Base-by-base conservation (phyloP, 495 filamentous ascomycete species). In the Cairneyella variabilis region DNA sequence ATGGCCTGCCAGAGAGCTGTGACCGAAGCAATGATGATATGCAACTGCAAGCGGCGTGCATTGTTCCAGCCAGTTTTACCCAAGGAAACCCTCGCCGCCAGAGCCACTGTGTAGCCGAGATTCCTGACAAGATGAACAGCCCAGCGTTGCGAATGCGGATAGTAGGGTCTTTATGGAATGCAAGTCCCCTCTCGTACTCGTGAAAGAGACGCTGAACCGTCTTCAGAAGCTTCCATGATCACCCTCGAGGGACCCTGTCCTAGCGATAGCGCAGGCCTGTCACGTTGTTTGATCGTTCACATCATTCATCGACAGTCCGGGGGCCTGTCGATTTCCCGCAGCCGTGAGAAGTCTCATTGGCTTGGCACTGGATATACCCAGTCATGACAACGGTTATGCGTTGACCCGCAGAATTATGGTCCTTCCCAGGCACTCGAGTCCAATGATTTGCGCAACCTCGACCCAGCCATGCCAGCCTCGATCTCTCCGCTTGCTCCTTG, bases 361-460 rank as follows among this genome's bases (percentile, higher is more conserved):
- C 28, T 45, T 54, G 25, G 23, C 45, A 48, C n/a, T 27, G 38
- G 26, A 3, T 12, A 25, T 47, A 11, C 30, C 50, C 39, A 48
- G 59, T 58, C 51, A 26, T 56, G 48, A 54, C 52, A 62, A 57
- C 59, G 55, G 60, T 51, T 49, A 52, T 62, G 60, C 56, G 60
- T 56, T 53, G 52, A 57, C 56, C 59, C 56, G 59, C 60, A 59
- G 47, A 39, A 49, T 26, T 20, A 47, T 52, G 25, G 30, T 39
- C 48, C 37, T 20, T 50, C 41, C 49, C 48, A 55, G 32, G 39
- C 54, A 47, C 27, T 52, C 8, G 21, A 51, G 30, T 40, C 54
- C 46, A 61, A 61, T 61, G 54, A 57, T 52, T 57, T 56, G 47
- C 56, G 43, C 38, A 21, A 49, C 32, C 37, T 3, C n/a, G 34